Evolutionary conservation across 768 basidiomycete species (phyloP).

Genomic region (Tylopilus subfusipes): DNA sequence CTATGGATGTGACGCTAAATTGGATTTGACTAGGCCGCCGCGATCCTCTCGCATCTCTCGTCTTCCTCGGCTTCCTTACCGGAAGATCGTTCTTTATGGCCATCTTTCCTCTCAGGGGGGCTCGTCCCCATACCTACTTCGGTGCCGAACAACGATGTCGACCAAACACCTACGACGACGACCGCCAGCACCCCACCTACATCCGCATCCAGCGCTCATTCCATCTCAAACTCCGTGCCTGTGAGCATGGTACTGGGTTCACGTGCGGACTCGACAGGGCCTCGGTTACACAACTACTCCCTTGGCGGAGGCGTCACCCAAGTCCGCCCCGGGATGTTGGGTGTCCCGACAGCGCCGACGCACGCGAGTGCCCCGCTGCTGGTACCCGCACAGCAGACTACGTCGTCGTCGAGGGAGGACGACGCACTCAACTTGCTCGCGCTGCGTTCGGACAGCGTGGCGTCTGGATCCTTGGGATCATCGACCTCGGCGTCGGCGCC

Average conservation of each 20-base stretch:
- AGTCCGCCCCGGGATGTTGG: conserved; percentile 55
- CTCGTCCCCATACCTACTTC: conserved; percentile 50
- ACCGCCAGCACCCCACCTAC: conserved; percentile 8
- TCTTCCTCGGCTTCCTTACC: conserved; percentile 73
- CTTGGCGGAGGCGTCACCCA: conserved; percentile 48
- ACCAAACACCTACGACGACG: conserved; percentile 15
- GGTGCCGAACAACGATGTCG: conserved; percentile 9
- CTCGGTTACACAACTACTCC: conserved; percentile 65
- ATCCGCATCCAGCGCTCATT: conserved; percentile 7
- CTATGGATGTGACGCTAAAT: conserved; percentile 6
- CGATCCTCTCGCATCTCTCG: conserved; percentile 86
- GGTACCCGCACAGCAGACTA: not conserved
- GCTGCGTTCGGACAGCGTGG: conserved; percentile 12
- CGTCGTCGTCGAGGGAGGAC: conserved; percentile 12
- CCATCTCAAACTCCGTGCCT: conserved; percentile 55
- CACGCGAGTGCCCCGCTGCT: not conserved
- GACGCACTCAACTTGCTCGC: conserved; percentile 29
- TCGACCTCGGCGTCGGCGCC: conserved; percentile 18
- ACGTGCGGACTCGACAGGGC: conserved; percentile 35
- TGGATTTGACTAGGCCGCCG: conserved; percentile 63
- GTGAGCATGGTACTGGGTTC: conserved; percentile 13
- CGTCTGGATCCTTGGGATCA: not conserved
- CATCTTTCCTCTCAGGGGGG: conserved; percentile 74
- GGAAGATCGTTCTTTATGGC: conserved; percentile 92
- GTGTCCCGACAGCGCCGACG: conserved; percentile 23